Conservation (phyloP, 1,284 basidiomycete genomes). For the Tranzscheliella williamsii region DNA sequence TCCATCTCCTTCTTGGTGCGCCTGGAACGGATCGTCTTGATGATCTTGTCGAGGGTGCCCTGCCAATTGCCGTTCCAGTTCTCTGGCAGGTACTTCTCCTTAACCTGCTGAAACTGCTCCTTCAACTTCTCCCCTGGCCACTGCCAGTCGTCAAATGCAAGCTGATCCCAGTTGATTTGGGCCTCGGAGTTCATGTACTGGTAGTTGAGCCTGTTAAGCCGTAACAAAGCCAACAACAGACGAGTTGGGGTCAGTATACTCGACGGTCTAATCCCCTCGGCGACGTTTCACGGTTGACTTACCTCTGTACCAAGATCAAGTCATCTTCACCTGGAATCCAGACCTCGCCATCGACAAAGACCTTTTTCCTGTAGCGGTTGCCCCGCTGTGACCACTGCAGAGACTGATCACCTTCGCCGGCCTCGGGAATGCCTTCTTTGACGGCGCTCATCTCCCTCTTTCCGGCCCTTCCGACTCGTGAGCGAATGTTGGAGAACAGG, state of each 20-base stretch:
- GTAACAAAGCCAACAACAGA: no score
- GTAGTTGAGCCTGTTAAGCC: constrained; percentile 32
- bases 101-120: constrained; percentile 35
- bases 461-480: constrained; percentile 20
- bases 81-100: constrained; percentile 31
- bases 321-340: constrained; percentile 39
- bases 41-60: constrained; percentile 33
- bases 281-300: no score
- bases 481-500: constrained; percentile 33
- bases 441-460: no score
- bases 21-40: constrained; percentile 20
- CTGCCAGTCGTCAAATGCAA: constrained; percentile 28
- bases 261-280: no score
- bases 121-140: constrained; percentile 31
- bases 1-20: constrained; percentile 31
- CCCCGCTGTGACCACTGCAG: background rate
- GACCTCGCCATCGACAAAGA: background rate
- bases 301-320: constrained; percentile 34
- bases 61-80: constrained; percentile 25
- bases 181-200: constrained; percentile 12
- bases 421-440: constrained; percentile 71
- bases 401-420: constrained; percentile 71
- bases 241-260: no score
- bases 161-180: constrained; percentile 16
- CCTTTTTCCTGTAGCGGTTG: background rate